Evolutionary conservation across 495 filamentous ascomycete genomes (phyloP), one percentile per base, ranked within the genome.

Genomic region (Penicillium bialowiezense): DNA sequence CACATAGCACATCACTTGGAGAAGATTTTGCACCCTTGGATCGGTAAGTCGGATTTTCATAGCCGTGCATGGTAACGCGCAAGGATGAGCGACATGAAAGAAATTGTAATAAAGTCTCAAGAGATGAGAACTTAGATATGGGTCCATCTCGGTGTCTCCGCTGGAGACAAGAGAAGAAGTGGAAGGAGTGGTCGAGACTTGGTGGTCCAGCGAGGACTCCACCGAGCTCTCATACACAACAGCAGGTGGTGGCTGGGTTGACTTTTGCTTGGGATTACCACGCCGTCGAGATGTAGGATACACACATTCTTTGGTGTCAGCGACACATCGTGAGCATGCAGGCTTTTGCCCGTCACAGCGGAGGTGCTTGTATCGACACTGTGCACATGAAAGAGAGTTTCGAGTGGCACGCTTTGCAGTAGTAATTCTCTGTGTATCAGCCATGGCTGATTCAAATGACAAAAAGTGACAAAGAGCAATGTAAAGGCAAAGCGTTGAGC

Each of bases 331-430:
- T 2, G 47, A 44, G 41, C 59, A 63, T 3, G 40, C 34, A 5
- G 59, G 59, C 3, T 42, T 60, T 9, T 29, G 40, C 23, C 52
- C 59, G 34, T 63, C 54, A 26, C 58, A 60, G 28, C 58, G 58
- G 10, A 57, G 15, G 24, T 63, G 60, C 19, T 56, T 63, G 6
- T 54, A 63, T 5, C 60, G 56, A 31, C 60, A 63, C 18, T 51
- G 50, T 10, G 51, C 42, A n/a, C 60, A 63, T 1, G 60, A 58
- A 14, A 63, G 36, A 1, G 60, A 63, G 14, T 51, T 52, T 5
- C 60, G 50, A 41, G 50, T 48, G 14, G 41, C 26, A 10, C 34
- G 41, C 10, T 29, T 47, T 1, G 23, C 7, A 3, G 44, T 5
- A 28, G 10, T 23, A n/a, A 5, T n/a, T 12, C 29, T 4, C 29